These are phyloP conservation scores for Abelmoschus esculentus DNA, from an alignment of 345 rosid genomes.

Conservation along the genomic window DNA sequence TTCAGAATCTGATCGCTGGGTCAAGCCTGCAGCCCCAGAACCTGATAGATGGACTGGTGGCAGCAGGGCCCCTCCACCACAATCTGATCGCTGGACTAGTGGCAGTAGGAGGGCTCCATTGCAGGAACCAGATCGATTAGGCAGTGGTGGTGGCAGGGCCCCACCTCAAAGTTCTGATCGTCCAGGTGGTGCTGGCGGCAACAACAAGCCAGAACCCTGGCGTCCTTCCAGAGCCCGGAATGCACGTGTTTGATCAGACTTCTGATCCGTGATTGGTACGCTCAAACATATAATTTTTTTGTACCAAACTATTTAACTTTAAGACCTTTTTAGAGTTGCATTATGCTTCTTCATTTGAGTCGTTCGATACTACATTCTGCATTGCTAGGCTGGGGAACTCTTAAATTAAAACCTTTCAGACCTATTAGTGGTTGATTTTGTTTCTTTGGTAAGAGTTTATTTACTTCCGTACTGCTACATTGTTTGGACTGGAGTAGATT, in stretches of 20 bases:
- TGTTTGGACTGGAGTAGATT: too few relatives aligned
- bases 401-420: background rate
- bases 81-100: conserved; percentile 47
- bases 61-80: conserved; percentile 25
- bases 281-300: background rate
- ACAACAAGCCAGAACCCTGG: conserved; percentile 15
- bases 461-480: background rate
- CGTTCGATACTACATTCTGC: background rate
- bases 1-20: conserved; percentile 53
- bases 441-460: background rate
- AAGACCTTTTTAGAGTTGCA: background rate
- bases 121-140: conserved; percentile 1
- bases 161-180: background rate
- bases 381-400: background rate
- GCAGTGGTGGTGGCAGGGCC: background rate
- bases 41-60: conserved; percentile 29
- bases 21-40: conserved; percentile 28
- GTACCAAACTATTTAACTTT: background rate
- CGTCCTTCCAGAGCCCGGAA: conserved; percentile 11
- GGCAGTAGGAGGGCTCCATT: conserved; percentile 7
- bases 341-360: background rate
- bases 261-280: background rate
- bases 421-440: background rate
- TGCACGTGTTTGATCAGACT: background rate
- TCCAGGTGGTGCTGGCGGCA: background rate